phyloP scores from a whole-genome alignment of 2,329 filamentous ascomycete genomes.

The Botrytis medusae region DNA sequence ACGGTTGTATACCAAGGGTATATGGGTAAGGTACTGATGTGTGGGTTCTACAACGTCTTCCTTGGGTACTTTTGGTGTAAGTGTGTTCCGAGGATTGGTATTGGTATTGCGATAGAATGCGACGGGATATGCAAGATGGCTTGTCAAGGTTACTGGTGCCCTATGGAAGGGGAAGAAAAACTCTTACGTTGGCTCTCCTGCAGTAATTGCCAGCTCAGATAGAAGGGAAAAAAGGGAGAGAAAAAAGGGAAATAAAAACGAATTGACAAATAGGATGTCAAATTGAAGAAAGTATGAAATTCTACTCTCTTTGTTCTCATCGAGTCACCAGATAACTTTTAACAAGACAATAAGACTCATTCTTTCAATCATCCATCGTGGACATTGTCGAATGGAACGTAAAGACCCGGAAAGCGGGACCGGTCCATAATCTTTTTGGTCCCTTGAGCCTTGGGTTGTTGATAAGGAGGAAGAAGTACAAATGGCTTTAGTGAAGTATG shows the following conservation, averaged over 20 bases:
- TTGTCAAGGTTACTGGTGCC: constrained; percentile 21
- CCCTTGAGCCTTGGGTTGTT: neutral
- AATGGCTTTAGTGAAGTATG: constrained; percentile 4
- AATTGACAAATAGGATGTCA: constrained; percentile 3
- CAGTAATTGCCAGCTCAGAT: constrained; percentile 22
- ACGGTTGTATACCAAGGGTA: neutral
- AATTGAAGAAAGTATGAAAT: neutral
- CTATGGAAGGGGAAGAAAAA: neutral
- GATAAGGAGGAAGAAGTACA: neutral
- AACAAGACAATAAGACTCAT: neutral
- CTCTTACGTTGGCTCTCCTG: constrained; percentile 2
- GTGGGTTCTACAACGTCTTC: constrained; percentile 17
- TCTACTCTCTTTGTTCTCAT: constrained; percentile 15
- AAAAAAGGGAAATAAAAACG: neutral
- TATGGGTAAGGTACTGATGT: constrained; percentile 17
- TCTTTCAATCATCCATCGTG: constrained; percentile 11
- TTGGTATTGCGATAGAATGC: constrained; percentile 8
- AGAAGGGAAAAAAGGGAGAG: neutral
- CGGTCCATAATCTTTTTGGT: neutral
- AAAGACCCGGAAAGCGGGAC: constrained; percentile 7
- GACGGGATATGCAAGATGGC: constrained; percentile 22
- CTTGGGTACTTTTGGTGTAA: neutral
- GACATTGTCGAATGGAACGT: constrained; percentile 7
- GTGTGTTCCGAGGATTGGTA: constrained; percentile 6
- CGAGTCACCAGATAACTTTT: neutral